Conservation (phyloP, 1,284 basidiomycete species). For the Ganoderma sinense region DNA sequence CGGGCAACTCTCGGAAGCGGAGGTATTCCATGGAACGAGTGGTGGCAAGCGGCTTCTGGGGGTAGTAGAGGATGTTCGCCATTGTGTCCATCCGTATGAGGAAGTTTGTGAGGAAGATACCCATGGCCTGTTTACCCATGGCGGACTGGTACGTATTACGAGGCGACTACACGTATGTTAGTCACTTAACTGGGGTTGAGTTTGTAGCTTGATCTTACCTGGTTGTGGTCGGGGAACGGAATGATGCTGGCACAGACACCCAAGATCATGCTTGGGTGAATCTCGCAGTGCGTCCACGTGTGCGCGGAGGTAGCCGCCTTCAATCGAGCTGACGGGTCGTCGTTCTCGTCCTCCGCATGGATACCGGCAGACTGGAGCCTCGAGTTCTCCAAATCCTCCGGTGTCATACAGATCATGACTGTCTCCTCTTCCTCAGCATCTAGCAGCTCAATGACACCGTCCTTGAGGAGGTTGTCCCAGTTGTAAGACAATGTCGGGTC, state of each 20-base stretch:
- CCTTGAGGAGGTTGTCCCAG: slow-evolving; percentile 89
- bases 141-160: slow-evolving; percentile 99
- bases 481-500: slow-evolving; percentile 58
- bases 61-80: slow-evolving; percentile 98
- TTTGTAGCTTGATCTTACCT: slow-evolving; percentile 58
- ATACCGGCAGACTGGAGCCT: slow-evolving; percentile 71
- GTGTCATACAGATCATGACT: slow-evolving; percentile 99
- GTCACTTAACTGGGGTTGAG: slow-evolving; percentile 1
- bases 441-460: slow-evolving; percentile 92
- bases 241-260: slow-evolving; percentile 99
- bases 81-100: slow-evolving; percentile 98
- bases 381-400: slow-evolving; percentile 92
- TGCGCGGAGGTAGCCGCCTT: slow-evolving; percentile 85
- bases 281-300: slow-evolving; percentile 99
- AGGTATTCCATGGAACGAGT: slow-evolving; percentile 99
- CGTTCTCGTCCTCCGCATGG: slow-evolving; percentile 69
- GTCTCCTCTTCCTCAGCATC: slow-evolving; percentile 99
- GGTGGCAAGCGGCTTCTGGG: slow-evolving; percentile 98
- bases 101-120: slow-evolving; percentile 97
- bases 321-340: slow-evolving; percentile 88
- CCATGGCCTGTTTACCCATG: slow-evolving; percentile 99
- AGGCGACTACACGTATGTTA: slow-evolving; percentile 73
- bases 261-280: slow-evolving; percentile 99
- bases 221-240: slow-evolving; percentile 99
- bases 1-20: slow-evolving; percentile 96